Base-by-base conservation (phyloP, 169 alveolate genomes). In the Babesia bovis region DNA sequence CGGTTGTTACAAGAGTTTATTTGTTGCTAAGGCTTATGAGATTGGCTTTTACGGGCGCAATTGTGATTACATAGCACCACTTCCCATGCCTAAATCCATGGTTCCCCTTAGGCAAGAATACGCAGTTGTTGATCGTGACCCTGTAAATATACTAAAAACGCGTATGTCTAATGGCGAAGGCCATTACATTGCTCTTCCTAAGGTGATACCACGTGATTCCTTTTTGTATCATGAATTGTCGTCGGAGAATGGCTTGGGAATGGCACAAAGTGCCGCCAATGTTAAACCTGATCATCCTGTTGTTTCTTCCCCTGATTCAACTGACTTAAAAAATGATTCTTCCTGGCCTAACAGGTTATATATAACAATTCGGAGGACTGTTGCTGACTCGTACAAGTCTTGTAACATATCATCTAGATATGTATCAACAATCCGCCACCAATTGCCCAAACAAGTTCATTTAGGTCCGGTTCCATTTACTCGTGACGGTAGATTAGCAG, bases 41-140 rank as follows among this genome's bases (percentile, higher is more conserved):
- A 66, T 81, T 4, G 88, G 81, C 23, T 81, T 81, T 36, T 81
- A 81, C 40, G 84, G 84, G n/a, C 71, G 73, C n/a, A 71, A 71
- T 56, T 47, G 81, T 25, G 35, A 57, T 47, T 71, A 49, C 36
- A 52, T 52, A 0, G 71, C 76, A 23, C 88, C 88, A 28, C 78
- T 81, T 2, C 88, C 88, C 17, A 70, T 71, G 81, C 55, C 49
- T n/a, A 61, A 25, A 35, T 17, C 66, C 26, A 25, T 71, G 38
- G 44, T 38, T 4, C 88, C 88, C 10, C 19, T 52, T 40, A 45
- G 74, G 4, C 88, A 69, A 58, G 88, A 81, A 56, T 81, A 81
- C 52, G 73, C 71, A 6, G 30, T 68, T 1, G 38, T 72, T 1
- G 58, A 60, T 35, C 55, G 61, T 9, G 88, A 81, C 42, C 88